Conservation (phyloP, 2,329 filamentous ascomycete species). For the Trichoderma guizhouense region DNA sequence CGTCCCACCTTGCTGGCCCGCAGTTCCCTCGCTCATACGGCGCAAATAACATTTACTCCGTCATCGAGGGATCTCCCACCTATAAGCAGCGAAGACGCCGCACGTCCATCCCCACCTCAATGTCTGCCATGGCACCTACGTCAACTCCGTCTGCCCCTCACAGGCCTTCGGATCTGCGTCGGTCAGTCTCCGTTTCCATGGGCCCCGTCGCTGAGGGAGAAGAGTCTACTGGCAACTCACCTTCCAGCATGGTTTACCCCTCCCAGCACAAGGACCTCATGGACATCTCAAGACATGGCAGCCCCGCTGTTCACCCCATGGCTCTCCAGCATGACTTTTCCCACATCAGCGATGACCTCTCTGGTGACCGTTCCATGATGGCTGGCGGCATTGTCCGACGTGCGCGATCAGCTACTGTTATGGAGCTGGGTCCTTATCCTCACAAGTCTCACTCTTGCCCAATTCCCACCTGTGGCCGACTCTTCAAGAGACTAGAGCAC, state of each 20-base stretch:
- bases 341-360: slow-evolving; percentile 60
- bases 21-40: slow-evolving; percentile 75
- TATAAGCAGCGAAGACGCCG: slow-evolving; percentile 96
- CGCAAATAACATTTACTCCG: slow-evolving; percentile 81
- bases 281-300: slow-evolving; percentile 82
- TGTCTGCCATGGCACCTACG: slow-evolving; percentile 63
- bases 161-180: slow-evolving; percentile 82
- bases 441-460: slow-evolving; percentile 98
- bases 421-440: slow-evolving; percentile 94
- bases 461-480: slow-evolving; percentile 93
- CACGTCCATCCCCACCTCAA: slow-evolving; percentile 83
- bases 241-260: slow-evolving; percentile 71
- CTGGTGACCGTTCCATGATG: slow-evolving; percentile 51
- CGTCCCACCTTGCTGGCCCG: slow-evolving; percentile 75
- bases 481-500: slow-evolving; percentile 99
- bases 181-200: slow-evolving; percentile 86
- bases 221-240: slow-evolving; percentile 74
- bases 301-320: slow-evolving; percentile 69
- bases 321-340: slow-evolving; percentile 69
- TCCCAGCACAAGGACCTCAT: slow-evolving; percentile 74
- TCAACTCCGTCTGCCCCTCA: slow-evolving; percentile 62
- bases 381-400: slow-evolving; percentile 78
- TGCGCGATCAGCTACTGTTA: slow-evolving; percentile 90
- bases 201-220: slow-evolving; percentile 77
- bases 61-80: slow-evolving; percentile 95